Conservation (phyloP, 1,139 yeast genomes). For the Hyphopichia pseudoburtonii region DNA sequence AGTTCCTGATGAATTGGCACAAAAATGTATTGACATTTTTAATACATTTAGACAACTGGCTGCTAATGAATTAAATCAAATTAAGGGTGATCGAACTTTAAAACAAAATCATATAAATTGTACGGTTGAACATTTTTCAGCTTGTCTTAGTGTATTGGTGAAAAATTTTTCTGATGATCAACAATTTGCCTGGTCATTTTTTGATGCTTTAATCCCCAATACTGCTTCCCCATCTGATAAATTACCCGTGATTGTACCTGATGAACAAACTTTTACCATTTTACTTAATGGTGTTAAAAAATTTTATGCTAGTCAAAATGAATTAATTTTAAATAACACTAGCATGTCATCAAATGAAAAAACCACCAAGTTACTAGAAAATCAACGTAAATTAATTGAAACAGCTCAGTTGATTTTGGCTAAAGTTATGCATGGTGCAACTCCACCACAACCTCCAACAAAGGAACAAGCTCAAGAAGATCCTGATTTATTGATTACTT, state of each 20-base stretch:
- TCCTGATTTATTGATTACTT: conserved; percentile 19
- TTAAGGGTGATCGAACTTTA: background rate
- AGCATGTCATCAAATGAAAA: conserved; percentile 20
- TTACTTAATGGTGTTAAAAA: conserved; percentile 38
- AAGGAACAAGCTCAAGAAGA: conserved; percentile 22
- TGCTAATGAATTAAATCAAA: background rate
- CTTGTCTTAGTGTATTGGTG: conserved; percentile 36
- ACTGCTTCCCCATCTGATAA: conserved; percentile 9
- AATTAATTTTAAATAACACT: conserved; percentile 14
- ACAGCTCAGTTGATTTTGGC: conserved; percentile 29
- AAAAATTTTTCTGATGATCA: conserved; percentile 36
- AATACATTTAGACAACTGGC: conserved; percentile 16
- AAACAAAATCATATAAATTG: conserved; percentile 10
- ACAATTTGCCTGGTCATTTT: conserved; percentile 39
- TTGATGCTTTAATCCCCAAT: conserved; percentile 28
- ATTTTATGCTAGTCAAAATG: conserved; percentile 19
- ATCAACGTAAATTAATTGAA: conserved; percentile 28
- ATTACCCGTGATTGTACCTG: conserved; percentile 23
- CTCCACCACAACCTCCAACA: conserved; percentile 37
- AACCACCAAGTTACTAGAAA: conserved; percentile 22
- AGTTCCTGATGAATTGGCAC: conserved; percentile 20
- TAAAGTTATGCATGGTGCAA: conserved; percentile 28
- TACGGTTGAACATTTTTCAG: conserved; percentile 35
- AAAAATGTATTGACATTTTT: conserved; percentile 25
- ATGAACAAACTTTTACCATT: conserved; percentile 41